phyloP scores from a whole-genome alignment of 345 rosid species.

The Eucalyptus tenuipes region DNA sequence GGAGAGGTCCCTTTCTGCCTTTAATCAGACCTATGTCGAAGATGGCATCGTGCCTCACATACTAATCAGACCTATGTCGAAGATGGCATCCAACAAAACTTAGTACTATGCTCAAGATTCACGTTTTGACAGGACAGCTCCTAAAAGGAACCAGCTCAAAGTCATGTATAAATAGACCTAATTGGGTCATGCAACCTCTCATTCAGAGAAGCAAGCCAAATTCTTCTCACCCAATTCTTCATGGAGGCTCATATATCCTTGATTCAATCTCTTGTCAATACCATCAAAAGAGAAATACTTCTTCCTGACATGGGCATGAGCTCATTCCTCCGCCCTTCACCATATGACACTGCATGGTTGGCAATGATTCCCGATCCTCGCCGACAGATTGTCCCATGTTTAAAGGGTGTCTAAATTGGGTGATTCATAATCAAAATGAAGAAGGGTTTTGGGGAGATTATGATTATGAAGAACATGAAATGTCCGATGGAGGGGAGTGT shows the following conservation, averaged over 20 bases:
- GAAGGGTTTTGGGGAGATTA: slow-evolving; percentile 48
- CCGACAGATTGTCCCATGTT: slow-evolving; percentile 32
- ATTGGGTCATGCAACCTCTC: background rate
- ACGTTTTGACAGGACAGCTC: background rate
- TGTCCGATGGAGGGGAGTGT: slow-evolving; percentile 4
- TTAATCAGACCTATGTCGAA: too few species aligned
- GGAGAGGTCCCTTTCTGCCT: background rate
- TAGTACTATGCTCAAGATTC: background rate
- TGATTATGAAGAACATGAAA: slow-evolving; percentile 4
- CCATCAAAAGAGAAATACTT: slow-evolving; percentile 12
- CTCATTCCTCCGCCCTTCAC: slow-evolving; percentile 25
- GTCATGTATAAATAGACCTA: background rate
- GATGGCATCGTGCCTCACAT: background rate
- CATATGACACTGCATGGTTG: slow-evolving; percentile 59
- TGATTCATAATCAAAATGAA: slow-evolving; percentile 26
- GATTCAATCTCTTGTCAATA: slow-evolving; percentile 6
- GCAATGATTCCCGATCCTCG: slow-evolving; percentile 27
- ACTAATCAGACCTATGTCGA: background rate
- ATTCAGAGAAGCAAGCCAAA: background rate
- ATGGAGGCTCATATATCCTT: background rate
- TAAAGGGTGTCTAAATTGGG: slow-evolving; percentile 42
- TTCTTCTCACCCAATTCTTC: background rate
- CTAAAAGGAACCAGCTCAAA: background rate
- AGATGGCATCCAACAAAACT: background rate
- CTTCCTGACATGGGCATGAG: background rate